Base-by-base conservation (phyloP, 1,139 yeast genomes). In the Kodamaea arcana region DNA sequence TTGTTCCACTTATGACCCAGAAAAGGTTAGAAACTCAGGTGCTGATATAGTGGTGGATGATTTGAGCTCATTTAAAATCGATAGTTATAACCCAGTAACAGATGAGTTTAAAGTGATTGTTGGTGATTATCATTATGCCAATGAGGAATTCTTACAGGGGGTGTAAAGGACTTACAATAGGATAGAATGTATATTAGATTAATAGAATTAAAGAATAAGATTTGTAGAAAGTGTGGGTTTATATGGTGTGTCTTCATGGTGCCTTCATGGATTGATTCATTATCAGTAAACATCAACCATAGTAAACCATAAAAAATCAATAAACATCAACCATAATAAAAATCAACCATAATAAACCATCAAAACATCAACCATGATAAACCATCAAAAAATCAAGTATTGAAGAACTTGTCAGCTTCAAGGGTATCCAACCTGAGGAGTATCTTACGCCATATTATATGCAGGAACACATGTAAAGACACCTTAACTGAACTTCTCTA, bases 31-130 rank as follows among this genome's bases (percentile, higher is more conserved):
- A 61, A 75, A 68, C 35, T 75, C 85, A 32, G 94, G 94, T 51
- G 94, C 94, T 44, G 83, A 80, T 52, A 81, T 81, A 52, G 90
- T 84, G 37, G 84, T 85, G 40, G 77, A 80, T 52, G 86, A 83
- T 62, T 72, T 83, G 61, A 64, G 77, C 26, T 61, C 69, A 14
- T 66, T 69, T 53, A 56, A 58, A 51, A 62, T 69, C 36, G 72
- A 66, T 29, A 56, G 62, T 29, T 69, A 65, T 62, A 62, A 68
- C 55, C 52, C 58, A 37, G 69, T 60, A 42, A 69, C 75, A 33
- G 68, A 69, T 38, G 72, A 66, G 51, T 69, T 69, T 54, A 69
- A 66, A 56, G 72, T 69, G 38, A 54, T 58, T 27, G 75, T 69
- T 30, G 43, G 46, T 25, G 68, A 68, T 24, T 69, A 69, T 56